Conservation (phyloP, 345 rosid genomes). For the Arabidopsis thaliana region TAIR10.1 NC_003070.9:24753501-24754000, state of each 20-base stretch:
- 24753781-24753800: too few relatives aligned
- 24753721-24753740: conserved; percentile 60
- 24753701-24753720: conserved; percentile 49
- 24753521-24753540: too few relatives aligned
- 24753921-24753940: conserved; percentile 65
- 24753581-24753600: too few relatives aligned
- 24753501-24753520: too few relatives aligned
- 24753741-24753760: conserved; percentile 46
- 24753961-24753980: conserved; percentile 54
- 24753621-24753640: conserved; percentile 28
- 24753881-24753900: conserved; percentile 47
- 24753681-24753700: conserved; percentile 56
- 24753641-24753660: conserved; percentile 32
- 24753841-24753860: too few relatives aligned
- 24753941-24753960: conserved; percentile 59
- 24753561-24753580: too few relatives aligned
- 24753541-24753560: too few relatives aligned
- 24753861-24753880: too few relatives aligned
- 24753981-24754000: conserved; percentile 63
- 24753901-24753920: conserved; percentile 71
- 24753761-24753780: too few relatives aligned
- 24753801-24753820: neutral
- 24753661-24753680: conserved; percentile 62
- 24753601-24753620: neutral
- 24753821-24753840: neutral